Percentiles rank a stretch among this genome's conserved stretches.
Evolutionary conservation across 1,284 basidiomycete species (phyloP).

Genomic region (Ceratobasidium sp.): DNA sequence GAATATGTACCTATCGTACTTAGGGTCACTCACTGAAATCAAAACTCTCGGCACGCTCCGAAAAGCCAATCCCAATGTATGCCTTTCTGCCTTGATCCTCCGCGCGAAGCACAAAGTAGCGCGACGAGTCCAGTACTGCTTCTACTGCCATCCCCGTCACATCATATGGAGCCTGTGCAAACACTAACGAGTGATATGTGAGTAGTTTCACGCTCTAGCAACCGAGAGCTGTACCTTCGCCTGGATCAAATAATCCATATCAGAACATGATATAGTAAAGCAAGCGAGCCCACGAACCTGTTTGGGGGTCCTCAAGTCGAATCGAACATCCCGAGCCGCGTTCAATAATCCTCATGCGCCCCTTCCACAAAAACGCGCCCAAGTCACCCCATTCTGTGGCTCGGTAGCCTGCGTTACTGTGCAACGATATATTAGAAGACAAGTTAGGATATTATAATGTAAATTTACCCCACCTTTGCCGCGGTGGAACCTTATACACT

Average conservation of each 20-base stretch:
- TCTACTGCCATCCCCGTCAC: conserved; percentile 84
- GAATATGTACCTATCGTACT: background rate
- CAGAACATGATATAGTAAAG: background rate
- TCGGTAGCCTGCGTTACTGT: conserved; percentile 70
- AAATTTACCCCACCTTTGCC: conserved; percentile 17
- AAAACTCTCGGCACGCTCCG: conserved; percentile 89
- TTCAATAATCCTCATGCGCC: conserved; percentile 83
- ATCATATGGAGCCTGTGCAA: conserved; percentile 91
- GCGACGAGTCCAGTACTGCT: conserved; percentile 92
- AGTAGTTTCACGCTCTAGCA: background rate
- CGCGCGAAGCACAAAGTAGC: conserved; percentile 93
- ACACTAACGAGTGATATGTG: conserved; percentile 61
- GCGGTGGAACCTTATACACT: conserved; percentile 45
- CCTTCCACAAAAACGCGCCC: conserved; percentile 84
- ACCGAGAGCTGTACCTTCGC: conserved; percentile 50
- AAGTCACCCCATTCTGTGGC: conserved; percentile 88
- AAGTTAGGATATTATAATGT: conserved; percentile 30
- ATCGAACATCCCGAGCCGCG: conserved; percentile 65
- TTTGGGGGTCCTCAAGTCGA: conserved; percentile 76
- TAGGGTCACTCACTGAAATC: conserved; percentile 78
- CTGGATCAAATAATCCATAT: conserved; percentile 38
- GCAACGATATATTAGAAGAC: background rate
- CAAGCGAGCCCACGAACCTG: conserved; percentile 60
- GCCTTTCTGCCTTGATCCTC: conserved; percentile 87
- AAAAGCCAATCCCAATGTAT: conserved; percentile 93